Conservation (phyloP, 352 stramenopile species). For the Globisporangium abappressorium region DNA sequence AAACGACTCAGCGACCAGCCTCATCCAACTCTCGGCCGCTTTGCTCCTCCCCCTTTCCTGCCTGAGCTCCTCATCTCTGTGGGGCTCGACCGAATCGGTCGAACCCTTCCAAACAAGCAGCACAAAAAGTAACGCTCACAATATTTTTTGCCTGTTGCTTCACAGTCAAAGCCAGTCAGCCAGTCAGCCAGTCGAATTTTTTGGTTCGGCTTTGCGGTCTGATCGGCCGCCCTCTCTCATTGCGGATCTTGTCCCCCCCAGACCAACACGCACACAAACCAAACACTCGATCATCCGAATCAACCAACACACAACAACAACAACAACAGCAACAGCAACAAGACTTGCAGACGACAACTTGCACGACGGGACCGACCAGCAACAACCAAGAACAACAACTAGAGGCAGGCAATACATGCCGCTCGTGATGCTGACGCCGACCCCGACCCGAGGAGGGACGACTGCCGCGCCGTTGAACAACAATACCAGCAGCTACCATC, state of each 20-base stretch:
- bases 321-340: slow-evolving; percentile 3
- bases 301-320: not conserved
- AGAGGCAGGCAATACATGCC: not conserved
- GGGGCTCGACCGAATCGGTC: not conserved
- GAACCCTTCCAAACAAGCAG: not conserved
- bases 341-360: not conserved
- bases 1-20: not conserved
- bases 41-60: not conserved
- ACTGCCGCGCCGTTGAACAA: not conserved
- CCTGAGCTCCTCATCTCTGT: not conserved
- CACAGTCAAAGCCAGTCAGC: not conserved
- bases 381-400: not conserved
- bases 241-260: not conserved
- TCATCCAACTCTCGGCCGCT: not conserved
- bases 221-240: not conserved
- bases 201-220: not conserved
- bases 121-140: not conserved
- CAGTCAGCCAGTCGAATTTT: slow-evolving; percentile 1
- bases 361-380: not conserved
- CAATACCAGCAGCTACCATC: slow-evolving; percentile 2
- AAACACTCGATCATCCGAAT: not conserved
- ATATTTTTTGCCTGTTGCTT: not conserved
- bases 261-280: not conserved
- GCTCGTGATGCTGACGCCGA: slow-evolving; percentile 16
- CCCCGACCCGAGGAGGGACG: not conserved